Base-by-base conservation (phyloP, 2,329 filamentous ascomycete genomes). In the Colletotrichum cordylinicola region DNA sequence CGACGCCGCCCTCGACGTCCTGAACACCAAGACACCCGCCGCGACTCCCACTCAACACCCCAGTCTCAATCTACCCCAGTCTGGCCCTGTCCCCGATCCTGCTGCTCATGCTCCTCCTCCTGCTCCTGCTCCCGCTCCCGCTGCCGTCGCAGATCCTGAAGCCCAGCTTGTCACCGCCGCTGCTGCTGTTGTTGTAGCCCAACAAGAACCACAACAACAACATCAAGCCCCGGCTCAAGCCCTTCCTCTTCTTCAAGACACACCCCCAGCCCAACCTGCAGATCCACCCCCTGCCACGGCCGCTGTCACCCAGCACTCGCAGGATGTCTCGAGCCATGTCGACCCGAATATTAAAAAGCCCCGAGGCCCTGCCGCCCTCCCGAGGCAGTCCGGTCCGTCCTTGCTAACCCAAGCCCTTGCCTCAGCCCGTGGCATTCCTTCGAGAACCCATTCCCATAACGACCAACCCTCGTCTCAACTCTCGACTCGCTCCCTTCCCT, bases 391-490 rank as follows among this genome's bases (percentile, higher is more conserved):
- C 81, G 89, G 89, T 77, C 88, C 89, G 79, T 91, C 90, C 74
- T 82, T 91, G 79, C 86, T 91, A 83, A 88, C 89, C 76, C 88
- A 91, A 83, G 90, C 90, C 81, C 85, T 91, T 82, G 90, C 90
- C 82, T 90, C 89, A 83, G 90, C 90, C 81, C 89, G 90, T 80
- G 90, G 89, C 80, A 90, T 91, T 52, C 70, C 71, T 77, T 70
- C 76, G 55, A 74, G 69, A 39, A 66, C 74, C 66, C 65, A 72
- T 33, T 67, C 68, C 21, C 71, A 72, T 21, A 75, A 64, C 61
- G 67, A 77, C n/a, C 72, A 73, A 39, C 62, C 55, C 31, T 56
- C 61, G 16, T 66, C 60, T 18, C 68, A 75, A 35, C 35, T 58
- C 6, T 73, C 73, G 39, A 73, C 73, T 31, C 73, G 73, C 70